phyloP scores from a whole-genome alignment of 108 stramenopile genomes.

The Nitzschia palea region DNA sequence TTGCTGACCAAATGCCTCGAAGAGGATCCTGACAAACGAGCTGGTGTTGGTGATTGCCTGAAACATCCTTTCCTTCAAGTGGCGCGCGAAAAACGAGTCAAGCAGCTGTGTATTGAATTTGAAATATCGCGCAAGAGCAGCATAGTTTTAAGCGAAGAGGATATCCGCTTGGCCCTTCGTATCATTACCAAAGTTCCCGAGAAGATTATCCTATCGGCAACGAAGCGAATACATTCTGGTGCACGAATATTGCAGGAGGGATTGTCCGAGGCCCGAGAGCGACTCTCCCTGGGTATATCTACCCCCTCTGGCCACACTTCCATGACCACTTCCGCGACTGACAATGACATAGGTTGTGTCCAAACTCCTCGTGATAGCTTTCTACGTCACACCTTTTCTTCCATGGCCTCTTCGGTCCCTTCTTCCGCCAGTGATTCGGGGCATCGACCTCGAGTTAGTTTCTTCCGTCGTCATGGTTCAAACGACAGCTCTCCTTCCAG shows the following conservation, averaged over 20 bases:
- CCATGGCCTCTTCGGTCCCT: background rate
- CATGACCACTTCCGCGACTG: background rate
- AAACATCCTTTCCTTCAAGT: conserved; percentile 64
- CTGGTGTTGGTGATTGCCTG: conserved; percentile 85
- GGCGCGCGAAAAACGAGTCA: conserved; percentile 57
- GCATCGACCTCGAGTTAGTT: conserved; percentile 2
- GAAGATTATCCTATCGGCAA: conserved; percentile 40
- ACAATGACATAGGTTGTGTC: background rate
- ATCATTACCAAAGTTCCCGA: conserved; percentile 44
- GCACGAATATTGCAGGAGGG: conserved; percentile 28
- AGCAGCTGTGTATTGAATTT: conserved; percentile 31
- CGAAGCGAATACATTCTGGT: conserved; percentile 25
- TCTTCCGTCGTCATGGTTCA: background rate
- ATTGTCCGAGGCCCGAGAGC: conserved; percentile 29
- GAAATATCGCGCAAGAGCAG: conserved; percentile 21
- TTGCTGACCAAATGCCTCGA: conserved; percentile 60
- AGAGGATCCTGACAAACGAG: conserved; percentile 68
- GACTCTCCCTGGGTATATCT: conserved; percentile 17
- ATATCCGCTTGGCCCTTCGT: conserved; percentile 43
- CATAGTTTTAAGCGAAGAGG: conserved; percentile 41
- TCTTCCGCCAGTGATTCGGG: background rate
- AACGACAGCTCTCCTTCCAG: background rate
- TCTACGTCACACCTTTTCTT: background rate
- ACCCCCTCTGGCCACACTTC: background rate
- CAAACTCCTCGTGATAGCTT: background rate